phyloP scores from a whole-genome alignment of 108 stramenopile genomes.

The Chaetoceros muelleri region DNA sequence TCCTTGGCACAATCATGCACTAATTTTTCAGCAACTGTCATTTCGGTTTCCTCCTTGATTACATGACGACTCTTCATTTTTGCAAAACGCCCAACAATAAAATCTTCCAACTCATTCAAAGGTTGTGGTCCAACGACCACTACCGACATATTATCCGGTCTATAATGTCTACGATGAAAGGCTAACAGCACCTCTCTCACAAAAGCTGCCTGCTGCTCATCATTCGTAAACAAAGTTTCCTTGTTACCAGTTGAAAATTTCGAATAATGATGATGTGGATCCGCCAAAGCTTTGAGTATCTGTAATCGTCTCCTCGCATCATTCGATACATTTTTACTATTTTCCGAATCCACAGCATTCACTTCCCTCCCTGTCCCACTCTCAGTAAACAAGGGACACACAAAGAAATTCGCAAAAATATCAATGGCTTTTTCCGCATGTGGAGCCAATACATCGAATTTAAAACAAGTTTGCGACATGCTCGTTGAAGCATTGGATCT shows the following conservation, averaged over 20 bases:
- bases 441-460: conserved; percentile 72
- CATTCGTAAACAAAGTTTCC: conserved; percentile 48
- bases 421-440: conserved; percentile 66
- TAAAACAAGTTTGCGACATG: conserved; percentile 75
- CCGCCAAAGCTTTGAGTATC: conserved; percentile 61
- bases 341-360: conserved; percentile 79
- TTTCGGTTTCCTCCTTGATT: conserved; percentile 7
- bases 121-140: conserved; percentile 71
- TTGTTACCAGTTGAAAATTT: conserved; percentile 80
- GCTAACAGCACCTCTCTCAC: conserved; percentile 60
- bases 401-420: conserved; percentile 76
- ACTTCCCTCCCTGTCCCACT: conserved; percentile 73
- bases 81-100: conserved; percentile 52
- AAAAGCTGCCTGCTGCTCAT: conserved; percentile 28
- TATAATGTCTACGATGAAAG: conserved; percentile 75
- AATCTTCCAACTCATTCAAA: conserved; percentile 65
- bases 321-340: conserved; percentile 74
- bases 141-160: conserved; percentile 65
- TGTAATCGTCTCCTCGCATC: conserved; percentile 72
- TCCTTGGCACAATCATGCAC: conserved; percentile 54
- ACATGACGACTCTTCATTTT: conserved; percentile 16
- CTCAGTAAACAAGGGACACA: conserved; percentile 59
- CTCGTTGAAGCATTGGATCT: conserved; percentile 76
- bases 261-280: conserved; percentile 57
- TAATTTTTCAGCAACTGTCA: conserved; percentile 31